phyloP scores from a whole-genome alignment of 2,329 filamentous ascomycete species.

The Fonsecaea pugnacius region DNA sequence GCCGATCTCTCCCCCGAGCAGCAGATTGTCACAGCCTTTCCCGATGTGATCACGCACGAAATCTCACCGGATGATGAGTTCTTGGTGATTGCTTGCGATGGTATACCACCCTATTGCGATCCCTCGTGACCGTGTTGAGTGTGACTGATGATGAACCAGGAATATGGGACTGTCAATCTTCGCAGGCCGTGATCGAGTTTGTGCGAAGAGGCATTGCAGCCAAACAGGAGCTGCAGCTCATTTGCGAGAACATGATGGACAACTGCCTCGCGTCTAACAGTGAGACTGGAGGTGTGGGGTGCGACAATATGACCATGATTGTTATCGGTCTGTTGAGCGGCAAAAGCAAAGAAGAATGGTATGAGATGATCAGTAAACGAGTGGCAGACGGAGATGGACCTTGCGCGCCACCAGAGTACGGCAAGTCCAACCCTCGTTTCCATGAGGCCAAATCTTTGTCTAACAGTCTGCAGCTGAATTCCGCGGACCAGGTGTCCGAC shows the following conservation, averaged over 20 bases:
- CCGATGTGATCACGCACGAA: constrained; percentile 90
- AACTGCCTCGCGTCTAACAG: constrained; percentile 98
- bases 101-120: constrained; percentile 55
- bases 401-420: constrained; percentile 98
- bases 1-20: constrained; percentile 95
- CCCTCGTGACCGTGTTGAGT: background rate
- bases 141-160: constrained; percentile 58
- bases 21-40: constrained; percentile 96
- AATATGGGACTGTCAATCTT: constrained; percentile 99
- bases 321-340: constrained; percentile 87
- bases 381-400: constrained; percentile 97
- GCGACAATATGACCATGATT: constrained; percentile 99
- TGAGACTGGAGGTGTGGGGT: constrained; percentile 95
- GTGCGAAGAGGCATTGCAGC: constrained; percentile 94
- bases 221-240: constrained; percentile 90
- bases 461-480: constrained; percentile 71
- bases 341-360: constrained; percentile 97
- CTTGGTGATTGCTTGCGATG: constrained; percentile 87
- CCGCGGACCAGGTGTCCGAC: constrained; percentile 78
- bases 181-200: constrained; percentile 95
- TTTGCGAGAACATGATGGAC: constrained; percentile 99
- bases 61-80: constrained; percentile 94
- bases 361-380: constrained; percentile 89
- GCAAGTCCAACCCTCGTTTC: constrained; percentile 68
- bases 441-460: constrained; percentile 46